Evolutionary conservation across 345 rosid genomes (phyloP), one percentile per base, ranked within the genome.

Genomic region (Citropsis articulata): DNA sequence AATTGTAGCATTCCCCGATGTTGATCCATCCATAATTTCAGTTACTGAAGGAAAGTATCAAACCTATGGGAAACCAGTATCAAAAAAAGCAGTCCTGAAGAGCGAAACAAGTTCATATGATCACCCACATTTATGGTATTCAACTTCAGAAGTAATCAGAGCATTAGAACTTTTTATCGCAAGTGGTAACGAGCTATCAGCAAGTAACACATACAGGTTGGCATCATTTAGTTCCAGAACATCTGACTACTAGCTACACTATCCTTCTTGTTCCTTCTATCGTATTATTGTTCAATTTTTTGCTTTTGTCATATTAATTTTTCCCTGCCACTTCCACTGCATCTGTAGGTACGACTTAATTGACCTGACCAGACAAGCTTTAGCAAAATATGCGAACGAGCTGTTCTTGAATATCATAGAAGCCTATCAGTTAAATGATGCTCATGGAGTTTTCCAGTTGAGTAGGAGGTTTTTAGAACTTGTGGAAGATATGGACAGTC

Each of bases 1-100:
- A 45, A 91, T 91, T 45, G 93, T 91, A 71, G 91, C 93, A 77
- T 88, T 91, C 82, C 93, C 95, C 16, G 93, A 91, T 84, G 87
- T 88, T 68, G 87, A 88, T 84, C 95, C 93, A 68, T 87, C 70
- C 73, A 59, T 74, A 48, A 77, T 88, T 66, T 84, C 79, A 27
- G 35, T 50, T n/a, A 62, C 53, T 36, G 81, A 66, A 4, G 73
- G 75, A 72, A 84, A 69, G 33, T 71, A 78, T 79, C 82, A 45
- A 38, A 77, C 28, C 42, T 27, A 71, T 62, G 85, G 81, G 42
- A 84, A 80, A 75, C 82, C 85, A 63, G 38, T 83, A 9, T 85
- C 85, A 1, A 86, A 88, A 80, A 71, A 81, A 73, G 78, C 81
- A 24, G 50, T 82, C 67, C 72, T 81, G 31, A 78, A 67, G 53